Percentiles rank a stretch among this genome's conserved stretches.
phyloP scores from a whole-genome alignment of 306 rosid species.

The Dryas octopetala region DNA sequence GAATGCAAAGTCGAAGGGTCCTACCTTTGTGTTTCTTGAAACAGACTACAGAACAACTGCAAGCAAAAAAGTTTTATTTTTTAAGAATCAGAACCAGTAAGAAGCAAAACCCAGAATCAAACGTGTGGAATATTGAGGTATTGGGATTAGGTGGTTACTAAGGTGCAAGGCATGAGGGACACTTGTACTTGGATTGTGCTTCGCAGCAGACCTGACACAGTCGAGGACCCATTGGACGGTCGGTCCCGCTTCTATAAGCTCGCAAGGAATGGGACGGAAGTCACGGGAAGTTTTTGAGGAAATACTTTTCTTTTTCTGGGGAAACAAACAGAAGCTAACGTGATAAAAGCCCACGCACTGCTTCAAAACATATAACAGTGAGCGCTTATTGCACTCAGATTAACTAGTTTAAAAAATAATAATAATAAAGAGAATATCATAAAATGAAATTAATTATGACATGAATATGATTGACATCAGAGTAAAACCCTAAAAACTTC shows the following conservation, averaged over 20 bases:
- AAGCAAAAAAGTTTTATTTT: neutral
- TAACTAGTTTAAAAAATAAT: too few species aligned
- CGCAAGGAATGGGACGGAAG: neutral
- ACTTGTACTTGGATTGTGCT: constrained; percentile 76
- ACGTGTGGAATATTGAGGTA: neutral
- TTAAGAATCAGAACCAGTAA: neutral
- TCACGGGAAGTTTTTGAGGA: neutral
- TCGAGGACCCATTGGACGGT: constrained; percentile 54
- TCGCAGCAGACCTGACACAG: constrained; percentile 69
- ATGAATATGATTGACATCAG: too few species aligned
- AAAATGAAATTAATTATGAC: too few species aligned
- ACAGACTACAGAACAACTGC: constrained; percentile 75
- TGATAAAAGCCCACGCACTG: neutral
- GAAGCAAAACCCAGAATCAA: neutral
- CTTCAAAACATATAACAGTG: too few species aligned
- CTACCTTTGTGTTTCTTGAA: constrained; percentile 89
- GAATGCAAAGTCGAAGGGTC: neutral
- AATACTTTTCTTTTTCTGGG: too few species aligned
- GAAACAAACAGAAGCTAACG: neutral
- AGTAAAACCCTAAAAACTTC: too few species aligned
- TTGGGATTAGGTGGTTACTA: constrained; percentile 50
- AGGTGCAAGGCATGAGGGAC: constrained; percentile 70
- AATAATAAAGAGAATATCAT: too few species aligned
- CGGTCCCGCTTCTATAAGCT: neutral
- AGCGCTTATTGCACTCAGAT: too few species aligned